Base-by-base conservation (phyloP, 2,329 filamentous ascomycete species). In the Colletotrichum sp. region DNA sequence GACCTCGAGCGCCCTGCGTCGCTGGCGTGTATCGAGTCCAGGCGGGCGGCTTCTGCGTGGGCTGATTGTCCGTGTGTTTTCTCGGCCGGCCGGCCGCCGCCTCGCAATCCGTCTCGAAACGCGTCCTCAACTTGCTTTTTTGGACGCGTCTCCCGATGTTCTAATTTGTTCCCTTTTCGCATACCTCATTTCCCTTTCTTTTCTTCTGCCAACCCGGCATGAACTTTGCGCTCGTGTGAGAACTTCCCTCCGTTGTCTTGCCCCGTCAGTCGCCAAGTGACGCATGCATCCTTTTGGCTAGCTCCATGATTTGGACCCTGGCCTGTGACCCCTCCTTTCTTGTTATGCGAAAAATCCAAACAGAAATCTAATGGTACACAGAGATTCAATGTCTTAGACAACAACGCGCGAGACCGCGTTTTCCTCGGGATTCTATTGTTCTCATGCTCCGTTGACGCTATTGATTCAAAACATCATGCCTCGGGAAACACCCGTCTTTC, bases 311-410 rank as follows among this genome's bases (percentile, higher is more conserved):
- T 44, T 68, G 64, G 70, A 76, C 64, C 70, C 39, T 49, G 39
- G 39, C 70, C 44, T 7, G 49, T 57, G 34, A 52, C 34, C 68
- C 57, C 64, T 71, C 70, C 62, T 67, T n/a, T 55, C 24, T 59
- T 39, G n/a, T 32, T 32, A 60, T 64, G 32, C 57, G 21, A n/a
- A 28, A 13, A 49, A n/a, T n/a, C 39, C 18, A 49, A 49, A n/a
- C 18, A n/a, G 18, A 49, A 49, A 49, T 49, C 39, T n/a, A 49
- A 49, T 49, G 64, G 59, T 49, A 70, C 32, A 24, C 28, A 30
- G 64, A 69, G 49, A 60, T 73, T 64, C 44, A 52, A 64, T 76
- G 70, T 76, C 70, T 76, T 65, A 16, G 73, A 68, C 39, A 49
- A 6, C 55, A 32, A 30, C 67, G 39, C 64, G 55, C 6, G 30